Percentiles rank a stretch among this genome's conserved stretches.
These are phyloP conservation scores for Immersiella caudata DNA, from an alignment of 495 filamentous ascomycete species.

Conservation along the genomic window DNA sequence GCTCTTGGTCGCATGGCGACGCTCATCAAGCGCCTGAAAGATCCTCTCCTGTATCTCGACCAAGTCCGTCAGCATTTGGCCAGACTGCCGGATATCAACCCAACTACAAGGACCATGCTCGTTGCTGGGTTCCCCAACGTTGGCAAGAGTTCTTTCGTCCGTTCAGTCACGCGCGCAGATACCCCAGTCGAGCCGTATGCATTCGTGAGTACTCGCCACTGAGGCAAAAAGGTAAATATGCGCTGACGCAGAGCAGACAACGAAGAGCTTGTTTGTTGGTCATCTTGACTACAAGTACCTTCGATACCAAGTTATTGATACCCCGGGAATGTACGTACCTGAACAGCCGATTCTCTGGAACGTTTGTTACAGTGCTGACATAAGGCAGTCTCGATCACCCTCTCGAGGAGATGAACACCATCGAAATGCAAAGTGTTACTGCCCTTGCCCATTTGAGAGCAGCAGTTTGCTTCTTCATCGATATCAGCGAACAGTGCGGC, in stretches of 20 bases:
- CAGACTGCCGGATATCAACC: conserved; percentile 95
- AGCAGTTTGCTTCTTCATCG: conserved; percentile 97
- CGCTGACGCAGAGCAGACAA: conserved; percentile 56
- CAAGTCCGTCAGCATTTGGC: conserved; percentile 97
- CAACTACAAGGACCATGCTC: conserved; percentile 89
- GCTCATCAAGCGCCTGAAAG: conserved; percentile 88
- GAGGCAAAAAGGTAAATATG: no score
- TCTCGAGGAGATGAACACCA: conserved; percentile 99
- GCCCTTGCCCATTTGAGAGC: conserved; percentile 95
- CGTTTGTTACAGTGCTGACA: conserved; percentile 9
- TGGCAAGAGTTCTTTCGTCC: conserved; percentile 93
- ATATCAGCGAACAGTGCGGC: conserved; percentile 92
- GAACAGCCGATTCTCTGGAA: neutral
- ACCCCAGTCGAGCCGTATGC: conserved; percentile 98
- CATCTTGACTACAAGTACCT: conserved; percentile 97
- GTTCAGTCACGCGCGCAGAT: conserved; percentile 89
- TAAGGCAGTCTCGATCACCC: conserved; percentile 77
- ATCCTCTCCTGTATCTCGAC: conserved; percentile 92
- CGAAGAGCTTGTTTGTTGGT: conserved; percentile 94
- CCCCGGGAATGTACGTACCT: conserved; percentile 69
- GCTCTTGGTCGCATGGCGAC: conserved; percentile 89
- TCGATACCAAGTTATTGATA: conserved; percentile 51
- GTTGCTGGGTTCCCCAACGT: conserved; percentile 98
- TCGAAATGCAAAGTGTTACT: conserved; percentile 97
- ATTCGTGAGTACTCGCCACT: conserved; percentile 53